Evolutionary conservation across 73 alveolate genomes (phyloP).

Genomic region (Paramecium pentaurelia): DNA sequence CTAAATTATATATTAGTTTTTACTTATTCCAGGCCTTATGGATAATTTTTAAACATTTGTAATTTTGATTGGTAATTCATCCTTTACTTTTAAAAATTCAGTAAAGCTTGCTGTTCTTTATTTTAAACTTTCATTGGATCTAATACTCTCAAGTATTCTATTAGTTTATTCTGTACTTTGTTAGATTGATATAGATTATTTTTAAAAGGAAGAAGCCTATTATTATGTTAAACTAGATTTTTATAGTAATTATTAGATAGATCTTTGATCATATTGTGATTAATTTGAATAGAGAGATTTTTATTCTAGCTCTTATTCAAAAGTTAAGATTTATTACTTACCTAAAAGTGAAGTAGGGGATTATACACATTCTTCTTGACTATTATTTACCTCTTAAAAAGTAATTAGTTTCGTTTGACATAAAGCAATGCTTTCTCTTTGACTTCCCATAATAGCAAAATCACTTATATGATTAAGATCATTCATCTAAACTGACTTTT

Average conservation of each 20-base stretch:
- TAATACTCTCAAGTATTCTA: background rate
- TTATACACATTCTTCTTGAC: background rate
- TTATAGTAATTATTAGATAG: background rate
- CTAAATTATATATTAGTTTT: background rate
- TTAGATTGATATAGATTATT: background rate
- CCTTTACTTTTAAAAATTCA: background rate
- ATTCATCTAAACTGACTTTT: slow-evolving; percentile 41
- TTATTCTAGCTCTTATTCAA: background rate
- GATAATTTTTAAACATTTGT: background rate
- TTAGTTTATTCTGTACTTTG: background rate
- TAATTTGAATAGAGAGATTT: background rate
- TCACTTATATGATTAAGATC: slow-evolving; percentile 25
- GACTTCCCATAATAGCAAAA: background rate
- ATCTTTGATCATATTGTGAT: background rate
- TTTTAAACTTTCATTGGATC: background rate
- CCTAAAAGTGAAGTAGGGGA: background rate
- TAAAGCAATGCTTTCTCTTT: background rate
- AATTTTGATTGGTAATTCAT: background rate
- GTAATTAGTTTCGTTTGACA: background rate
- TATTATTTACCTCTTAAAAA: background rate
- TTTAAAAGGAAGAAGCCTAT: background rate
- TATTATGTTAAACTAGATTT: background rate
- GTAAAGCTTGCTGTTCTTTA: background rate
- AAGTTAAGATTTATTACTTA: background rate
- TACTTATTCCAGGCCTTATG: background rate